Percentiles rank a stretch among this genome's conserved stretches.
phyloP scores from a whole-genome alignment of 495 filamentous ascomycete genomes.

The Aspergillus funiculosus region DNA sequence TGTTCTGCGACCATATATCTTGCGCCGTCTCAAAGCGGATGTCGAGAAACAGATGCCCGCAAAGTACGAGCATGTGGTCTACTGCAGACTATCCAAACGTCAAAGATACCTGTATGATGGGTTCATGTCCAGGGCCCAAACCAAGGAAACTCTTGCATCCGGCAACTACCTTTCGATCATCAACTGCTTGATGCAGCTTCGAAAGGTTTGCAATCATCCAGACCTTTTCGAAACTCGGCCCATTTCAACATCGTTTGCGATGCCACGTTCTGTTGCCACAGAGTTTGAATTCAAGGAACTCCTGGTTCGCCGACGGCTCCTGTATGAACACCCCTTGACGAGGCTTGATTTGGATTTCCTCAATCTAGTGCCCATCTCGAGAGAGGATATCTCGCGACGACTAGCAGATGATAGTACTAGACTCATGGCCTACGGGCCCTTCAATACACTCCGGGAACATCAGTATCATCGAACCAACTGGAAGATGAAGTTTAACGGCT shows the following conservation, averaged over 20 bases:
- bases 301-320: slow-evolving; percentile 60
- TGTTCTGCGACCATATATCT: slow-evolving; percentile 84
- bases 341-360: slow-evolving; percentile 69
- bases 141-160: slow-evolving; percentile 79
- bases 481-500: slow-evolving; percentile 53
- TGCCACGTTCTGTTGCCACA: slow-evolving; percentile 74
- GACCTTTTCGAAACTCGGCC: slow-evolving; percentile 96
- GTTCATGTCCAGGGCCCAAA: slow-evolving; percentile 91
- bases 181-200: slow-evolving; percentile 95
- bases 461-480: slow-evolving; percentile 58
- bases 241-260: slow-evolving; percentile 96
- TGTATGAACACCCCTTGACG: slow-evolving; percentile 59
- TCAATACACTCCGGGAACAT: slow-evolving; percentile 56
- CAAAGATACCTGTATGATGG: slow-evolving; percentile 95
- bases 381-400: slow-evolving; percentile 60
- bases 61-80: slow-evolving; percentile 95
- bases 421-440: slow-evolving; percentile 56
- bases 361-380: slow-evolving; percentile 69
- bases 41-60: slow-evolving; percentile 99
- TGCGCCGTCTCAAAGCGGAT: slow-evolving; percentile 90
- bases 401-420: slow-evolving; percentile 56
- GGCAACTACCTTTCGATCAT: slow-evolving; percentile 98
- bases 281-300: slow-evolving; percentile 73
- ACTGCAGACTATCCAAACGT: slow-evolving; percentile 88
- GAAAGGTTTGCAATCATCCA: slow-evolving; percentile 98